Conservation (phyloP, 371 early-diverging fungal genomes). For the Apophysomyces variabilis region DNA sequence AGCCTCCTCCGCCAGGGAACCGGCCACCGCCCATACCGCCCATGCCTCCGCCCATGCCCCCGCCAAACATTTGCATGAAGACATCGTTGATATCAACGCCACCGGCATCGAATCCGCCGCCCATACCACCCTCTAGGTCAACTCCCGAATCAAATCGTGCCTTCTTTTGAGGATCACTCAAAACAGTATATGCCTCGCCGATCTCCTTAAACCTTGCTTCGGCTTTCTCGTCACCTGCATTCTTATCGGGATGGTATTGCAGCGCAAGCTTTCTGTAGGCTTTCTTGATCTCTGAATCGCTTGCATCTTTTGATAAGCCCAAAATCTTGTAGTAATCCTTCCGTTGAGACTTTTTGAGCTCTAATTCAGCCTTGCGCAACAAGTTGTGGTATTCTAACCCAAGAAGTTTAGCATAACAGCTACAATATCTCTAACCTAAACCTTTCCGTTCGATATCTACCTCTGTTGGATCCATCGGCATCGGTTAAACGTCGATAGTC, state of each 20-base stretch:
- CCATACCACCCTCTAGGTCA: conserved; percentile 74
- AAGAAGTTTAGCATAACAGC: neutral
- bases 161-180: conserved; percentile 85
- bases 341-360: conserved; percentile 75
- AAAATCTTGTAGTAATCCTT: conserved; percentile 95
- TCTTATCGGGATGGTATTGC: conserved; percentile 88
- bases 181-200: conserved; percentile 76
- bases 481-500: conserved; percentile 72
- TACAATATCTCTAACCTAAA: neutral
- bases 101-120: conserved; percentile 55
- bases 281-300: conserved; percentile 88
- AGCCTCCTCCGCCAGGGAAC: conserved; percentile 36
- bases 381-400: conserved; percentile 61
- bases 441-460: conserved; percentile 18
- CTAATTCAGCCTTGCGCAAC: conserved; percentile 74
- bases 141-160: conserved; percentile 78
- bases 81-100: conserved; percentile 67
- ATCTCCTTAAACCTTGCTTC: conserved; percentile 87
- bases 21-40: conserved; percentile 46
- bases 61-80: conserved; percentile 69
- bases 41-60: conserved; percentile 41
- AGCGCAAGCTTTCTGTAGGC: conserved; percentile 89
- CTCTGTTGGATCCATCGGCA: conserved; percentile 67
- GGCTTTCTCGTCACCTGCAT: conserved; percentile 66
- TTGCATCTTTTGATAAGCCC: conserved; percentile 80